A percentile compares a stretch with the other conserved stretches of the same genome.
Evolutionary conservation across 371 early-diverging fungal species (phyloP).

Genomic region (Mortierella sp.): DNA sequence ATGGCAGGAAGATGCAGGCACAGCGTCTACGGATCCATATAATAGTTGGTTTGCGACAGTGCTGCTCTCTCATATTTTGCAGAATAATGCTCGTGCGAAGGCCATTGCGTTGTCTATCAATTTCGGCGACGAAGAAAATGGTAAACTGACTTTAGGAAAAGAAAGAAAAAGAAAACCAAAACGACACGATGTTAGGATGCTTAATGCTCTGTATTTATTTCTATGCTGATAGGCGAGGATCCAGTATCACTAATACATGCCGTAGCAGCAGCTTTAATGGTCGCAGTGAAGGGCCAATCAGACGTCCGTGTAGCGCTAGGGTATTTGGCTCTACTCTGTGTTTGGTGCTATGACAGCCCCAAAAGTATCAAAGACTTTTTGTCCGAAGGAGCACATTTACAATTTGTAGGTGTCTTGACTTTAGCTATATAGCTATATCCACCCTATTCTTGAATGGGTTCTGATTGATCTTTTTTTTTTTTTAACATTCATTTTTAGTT

Average conservation of each 20-base stretch:
- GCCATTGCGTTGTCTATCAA: conserved; percentile 77
- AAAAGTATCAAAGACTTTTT: conserved; percentile 83
- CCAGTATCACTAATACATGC: conserved; percentile 71
- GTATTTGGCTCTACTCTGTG: conserved; percentile 75
- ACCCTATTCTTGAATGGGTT: background rate
- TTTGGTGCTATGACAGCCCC: conserved; percentile 89
- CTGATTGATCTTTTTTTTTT: background rate
- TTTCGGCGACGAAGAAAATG: conserved; percentile 79
- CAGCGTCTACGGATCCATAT: conserved; percentile 81
- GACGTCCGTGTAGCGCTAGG: conserved; percentile 82
- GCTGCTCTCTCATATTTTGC: conserved; percentile 82
- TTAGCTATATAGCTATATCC: too few species aligned
- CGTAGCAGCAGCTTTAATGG: conserved; percentile 69
- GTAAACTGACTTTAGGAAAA: conserved; percentile 18
- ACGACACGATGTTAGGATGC: background rate
- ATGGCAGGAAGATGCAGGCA: conserved; percentile 66
- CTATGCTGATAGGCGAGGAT: conserved; percentile 59
- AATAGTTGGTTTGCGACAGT: conserved; percentile 91
- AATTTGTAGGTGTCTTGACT: conserved; percentile 75
- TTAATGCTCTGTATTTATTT: background rate
- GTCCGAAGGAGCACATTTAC: conserved; percentile 89
- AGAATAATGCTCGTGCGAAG: conserved; percentile 81
- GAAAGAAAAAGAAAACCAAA: background rate
- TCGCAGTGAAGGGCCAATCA: conserved; percentile 65
- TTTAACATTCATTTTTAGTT: conserved; percentile 61